Base-by-base conservation (phyloP, 176 grass and related monocot species). In the Guadua angustifolia region DNA sequence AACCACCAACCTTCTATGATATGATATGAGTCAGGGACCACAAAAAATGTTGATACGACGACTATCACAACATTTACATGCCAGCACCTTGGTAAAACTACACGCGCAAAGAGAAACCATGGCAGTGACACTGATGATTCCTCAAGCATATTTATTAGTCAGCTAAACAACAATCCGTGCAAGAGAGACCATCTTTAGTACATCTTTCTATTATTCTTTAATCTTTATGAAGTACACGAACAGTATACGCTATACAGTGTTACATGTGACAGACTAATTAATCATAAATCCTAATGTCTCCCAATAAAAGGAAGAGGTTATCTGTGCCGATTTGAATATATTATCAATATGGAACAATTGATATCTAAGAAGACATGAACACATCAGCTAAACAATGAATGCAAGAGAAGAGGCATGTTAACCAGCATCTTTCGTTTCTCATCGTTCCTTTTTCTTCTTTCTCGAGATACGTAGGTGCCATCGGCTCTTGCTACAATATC, bases 401-500 rank as follows among this genome's bases (percentile, higher is more conserved):
- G 39, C 25, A 78, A 82, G 8, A 75, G 32, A 76, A 75, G 50
- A 59, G 29, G 75, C 17, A 64, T 82, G 52, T 47, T 14, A 86
- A 45, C 42, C 12, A 7, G 35, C 18, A 67, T 76, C 83, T 86
- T 76, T 95, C 91, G 83, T 85, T 92, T 99, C 16, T 95, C 96
- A 51, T 99, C 96, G 14, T 65, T 82, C 46, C 89, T 91, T 78
- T 94, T 95, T 75, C 91, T 89, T 95, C 71, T 89, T 85, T 99
- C 96, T 83, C 96, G 91, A 75, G 96, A 91, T 64, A 94, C 78
- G 17, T 94, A 99, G 17, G 91, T 95, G 6, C 96, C 96, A 81
- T 99, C 93, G 17, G 89, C 89, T 88, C 94, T 95, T 79, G 96
- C 86, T 81, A 99, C 22, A 89, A 99, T 84, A 73, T 99, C 96